Evolutionary conservation across 306 rosid species (phyloP), one percentile per base, ranked within the genome.

Genomic region (Fagus sylvatica): DNA sequence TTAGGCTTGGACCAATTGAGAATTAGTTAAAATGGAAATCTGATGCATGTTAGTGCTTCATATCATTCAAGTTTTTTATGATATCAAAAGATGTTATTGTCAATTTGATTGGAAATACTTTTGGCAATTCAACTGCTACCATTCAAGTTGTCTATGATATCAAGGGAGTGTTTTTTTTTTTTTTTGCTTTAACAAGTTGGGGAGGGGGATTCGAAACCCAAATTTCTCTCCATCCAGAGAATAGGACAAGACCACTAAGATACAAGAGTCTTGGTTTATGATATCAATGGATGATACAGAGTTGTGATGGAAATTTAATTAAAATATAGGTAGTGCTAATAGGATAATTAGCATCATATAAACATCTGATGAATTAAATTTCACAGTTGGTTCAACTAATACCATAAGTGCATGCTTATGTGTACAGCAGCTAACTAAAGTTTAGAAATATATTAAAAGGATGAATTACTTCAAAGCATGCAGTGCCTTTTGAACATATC

Each of bases 361-460:
- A 56, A 64, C 70, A 34, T 6, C 13, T 64, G 11, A 57, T 1
- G 64, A 19, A 36, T 64, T 17, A 64, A 64, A 36, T 41, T 43
- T 36, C 69, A 64, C 69, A 16, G 69, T 64, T 36, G 69, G 46
- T 64, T 64, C 28, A 64, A 62, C 69, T 6, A 64, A 64, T 36
- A 36, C 69, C 28, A 64, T 36, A 34, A 64, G 30, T 32, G 69
- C 30, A 41, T 36, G 11, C 69, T 36, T 36, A 64, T 4, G 13
- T 36, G 69, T 16, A 64, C 17, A n/a, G 69, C 30, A 34, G 43
- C n/a, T 62, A 13, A 62, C 15, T 6, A 13, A 62, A 62, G 43
- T 13, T 62, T 5, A 34, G 37, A 19, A 22, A n/a, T 55, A 55
- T 19, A 19, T 54, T 6, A 19, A 33, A 36, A 42, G 43, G 22